These are phyloP conservation scores for Penicillium goetzii DNA, from an alignment of 495 filamentous ascomycete species.

Conservation along the genomic window DNA sequence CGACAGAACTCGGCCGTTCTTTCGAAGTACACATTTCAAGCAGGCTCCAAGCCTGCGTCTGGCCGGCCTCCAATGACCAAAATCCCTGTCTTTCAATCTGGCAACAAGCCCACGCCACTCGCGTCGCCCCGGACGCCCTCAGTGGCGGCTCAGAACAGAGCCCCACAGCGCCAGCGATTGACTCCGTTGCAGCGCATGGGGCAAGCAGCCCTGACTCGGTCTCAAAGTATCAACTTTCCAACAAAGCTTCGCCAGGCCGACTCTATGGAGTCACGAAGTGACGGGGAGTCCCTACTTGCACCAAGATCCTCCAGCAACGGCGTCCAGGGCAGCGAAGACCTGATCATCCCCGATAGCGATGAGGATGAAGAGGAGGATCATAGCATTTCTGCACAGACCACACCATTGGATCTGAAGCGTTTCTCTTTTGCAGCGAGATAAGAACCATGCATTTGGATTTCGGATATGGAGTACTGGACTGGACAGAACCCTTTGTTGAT, in stretches of 20 bases:
- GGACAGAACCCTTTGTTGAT: slow-evolving; percentile 16
- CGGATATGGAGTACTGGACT: slow-evolving; percentile 26
- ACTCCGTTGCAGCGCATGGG: slow-evolving; percentile 55
- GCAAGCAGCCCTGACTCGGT: slow-evolving; percentile 49
- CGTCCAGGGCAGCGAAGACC: slow-evolving; percentile 72
- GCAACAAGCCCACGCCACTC: slow-evolving; percentile 2
- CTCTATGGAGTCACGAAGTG: slow-evolving; percentile 12
- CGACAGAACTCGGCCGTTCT: slow-evolving; percentile 42
- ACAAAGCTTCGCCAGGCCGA: slow-evolving; percentile 24
- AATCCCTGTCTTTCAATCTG: slow-evolving; percentile 22
- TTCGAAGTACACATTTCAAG: slow-evolving; percentile 41
- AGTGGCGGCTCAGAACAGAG: slow-evolving; percentile 18
- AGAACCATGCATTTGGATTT: slow-evolving; percentile 18
- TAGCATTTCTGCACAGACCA: slow-evolving; percentile 16
- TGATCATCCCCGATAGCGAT: slow-evolving; percentile 72
- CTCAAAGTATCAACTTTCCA: slow-evolving; percentile 41
- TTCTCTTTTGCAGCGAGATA: slow-evolving; percentile 55
- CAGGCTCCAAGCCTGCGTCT: slow-evolving; percentile 14
- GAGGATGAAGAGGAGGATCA: slow-evolving; percentile 59
- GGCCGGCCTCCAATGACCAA: slow-evolving; percentile 12
- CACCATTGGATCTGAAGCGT: slow-evolving; percentile 53
- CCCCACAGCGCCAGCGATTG: slow-evolving; percentile 35
- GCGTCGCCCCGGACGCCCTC: slow-evolving; percentile 19
- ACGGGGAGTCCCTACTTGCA: slow-evolving; percentile 10
- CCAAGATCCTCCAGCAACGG: slow-evolving; percentile 9